Evolutionary conservation across 306 rosid genomes (phyloP).

Genomic region (Gynostemma pentaphyllum): DNA sequence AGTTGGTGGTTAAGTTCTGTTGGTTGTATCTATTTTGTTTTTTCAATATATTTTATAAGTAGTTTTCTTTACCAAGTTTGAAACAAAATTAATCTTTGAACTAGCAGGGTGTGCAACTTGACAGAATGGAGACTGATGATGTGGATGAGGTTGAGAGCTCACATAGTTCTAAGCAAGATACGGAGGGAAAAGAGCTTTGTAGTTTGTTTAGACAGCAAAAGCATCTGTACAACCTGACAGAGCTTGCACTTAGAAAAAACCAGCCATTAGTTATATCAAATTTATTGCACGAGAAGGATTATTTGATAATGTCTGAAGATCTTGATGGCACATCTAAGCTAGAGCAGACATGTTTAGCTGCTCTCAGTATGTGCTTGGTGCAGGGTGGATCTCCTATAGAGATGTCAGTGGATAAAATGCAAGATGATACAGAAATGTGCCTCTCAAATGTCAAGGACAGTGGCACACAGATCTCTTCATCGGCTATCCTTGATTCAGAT

Average conservation of each 20-base stretch:
- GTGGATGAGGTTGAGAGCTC: conserved; percentile 36
- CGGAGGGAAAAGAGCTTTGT: conserved; percentile 41
- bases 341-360: conserved; percentile 78
- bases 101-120: conserved; percentile 66
- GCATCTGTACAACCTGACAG: conserved; percentile 57
- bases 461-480: conserved; percentile 25
- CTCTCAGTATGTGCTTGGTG: conserved; percentile 50
- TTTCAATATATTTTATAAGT: not conserved
- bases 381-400: conserved; percentile 44
- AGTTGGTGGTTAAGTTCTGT: not conserved
- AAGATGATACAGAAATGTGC: conserved; percentile 34
- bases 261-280: conserved; percentile 65
- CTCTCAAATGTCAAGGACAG: conserved; percentile 29
- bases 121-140: conserved; percentile 38
- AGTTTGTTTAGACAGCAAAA: conserved; percentile 65
- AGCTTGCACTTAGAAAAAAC: conserved; percentile 73
- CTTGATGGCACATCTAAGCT: conserved; percentile 42
- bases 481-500: conserved; percentile 38
- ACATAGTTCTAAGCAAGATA: conserved; percentile 32
- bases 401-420: conserved; percentile 35
- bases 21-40: not conserved
- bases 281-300: conserved; percentile 49
- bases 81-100: not conserved
- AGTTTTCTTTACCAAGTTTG: not conserved
- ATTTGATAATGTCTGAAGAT: conserved; percentile 30